phyloP scores from a whole-genome alignment of 495 filamentous ascomycete species.

The Geoglossum glabrum region DNA sequence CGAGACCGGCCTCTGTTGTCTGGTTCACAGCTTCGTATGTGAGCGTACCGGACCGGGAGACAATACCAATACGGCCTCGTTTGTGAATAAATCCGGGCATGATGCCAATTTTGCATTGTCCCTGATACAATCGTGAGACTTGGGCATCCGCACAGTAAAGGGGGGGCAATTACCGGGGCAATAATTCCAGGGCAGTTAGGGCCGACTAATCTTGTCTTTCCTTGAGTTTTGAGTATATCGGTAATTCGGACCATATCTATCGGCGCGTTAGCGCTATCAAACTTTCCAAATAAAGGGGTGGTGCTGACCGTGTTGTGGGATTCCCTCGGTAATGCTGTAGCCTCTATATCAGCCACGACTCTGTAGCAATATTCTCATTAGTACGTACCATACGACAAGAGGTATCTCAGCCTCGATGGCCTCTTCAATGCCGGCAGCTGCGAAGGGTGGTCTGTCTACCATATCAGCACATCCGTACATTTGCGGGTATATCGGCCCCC shows the following conservation, averaged over 20 bases:
- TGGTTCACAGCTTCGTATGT: constrained; percentile 99
- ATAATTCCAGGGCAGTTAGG: constrained; percentile 99
- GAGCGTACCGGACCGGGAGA: constrained; percentile 92
- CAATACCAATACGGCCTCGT: constrained; percentile 93
- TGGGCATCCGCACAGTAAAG: neutral
- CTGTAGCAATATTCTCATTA: neutral
- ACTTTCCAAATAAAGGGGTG: constrained; percentile 12
- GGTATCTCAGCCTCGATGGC: constrained; percentile 81
- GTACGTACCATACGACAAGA: constrained; percentile 63
- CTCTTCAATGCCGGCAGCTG: constrained; percentile 90
- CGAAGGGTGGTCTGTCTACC: constrained; percentile 53
- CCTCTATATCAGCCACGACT: neutral
- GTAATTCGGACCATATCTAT: constrained; percentile 98
- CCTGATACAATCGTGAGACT: constrained; percentile 23
- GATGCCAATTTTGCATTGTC: constrained; percentile 99
- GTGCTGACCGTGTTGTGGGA: constrained; percentile 74
- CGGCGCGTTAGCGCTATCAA: neutral
- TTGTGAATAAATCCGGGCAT: constrained; percentile 99
- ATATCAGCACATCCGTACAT: neutral
- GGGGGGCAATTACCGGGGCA: constrained; percentile 39
- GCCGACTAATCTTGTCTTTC: constrained; percentile 86
- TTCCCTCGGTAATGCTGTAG: constrained; percentile 81
- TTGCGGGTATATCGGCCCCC: neutral
- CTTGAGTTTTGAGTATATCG: constrained; percentile 91
- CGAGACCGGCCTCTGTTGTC: constrained; percentile 88